Conservation (phyloP, 371 early-diverging fungal genomes). For the Apophysomyces trapeziformis region DNA sequence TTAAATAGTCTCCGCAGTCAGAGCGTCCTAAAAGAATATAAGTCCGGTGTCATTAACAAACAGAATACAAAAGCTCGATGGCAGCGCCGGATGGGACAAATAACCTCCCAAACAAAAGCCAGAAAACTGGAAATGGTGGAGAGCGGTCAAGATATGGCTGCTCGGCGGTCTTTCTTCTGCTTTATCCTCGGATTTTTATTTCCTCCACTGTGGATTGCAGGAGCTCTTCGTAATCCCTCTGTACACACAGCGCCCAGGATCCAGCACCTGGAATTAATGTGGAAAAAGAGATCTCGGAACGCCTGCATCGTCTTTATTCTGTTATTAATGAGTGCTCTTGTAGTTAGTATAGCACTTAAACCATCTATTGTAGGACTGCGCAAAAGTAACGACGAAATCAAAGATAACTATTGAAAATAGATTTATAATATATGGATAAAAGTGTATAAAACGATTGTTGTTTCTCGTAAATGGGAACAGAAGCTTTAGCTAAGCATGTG, state of each 20-base stretch:
- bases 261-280: constrained; percentile 24
- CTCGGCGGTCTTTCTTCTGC: constrained; percentile 31
- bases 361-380: constrained; percentile 13
- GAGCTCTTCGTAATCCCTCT: constrained; percentile 26
- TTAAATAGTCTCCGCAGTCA: constrained; percentile 19
- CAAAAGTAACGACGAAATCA: constrained; percentile 6
- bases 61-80: neutral
- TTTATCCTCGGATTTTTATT: constrained; percentile 44
- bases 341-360: constrained; percentile 23
- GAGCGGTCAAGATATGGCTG: neutral
- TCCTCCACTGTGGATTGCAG: constrained; percentile 44
- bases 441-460: neutral
- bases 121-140: neutral
- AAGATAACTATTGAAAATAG: neutral
- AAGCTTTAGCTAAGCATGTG: too few relatives aligned
- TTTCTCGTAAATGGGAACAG: too few relatives aligned
- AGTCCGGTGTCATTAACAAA: neutral
- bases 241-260: constrained; percentile 10
- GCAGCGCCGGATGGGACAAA: constrained; percentile 12
- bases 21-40: constrained; percentile 3
- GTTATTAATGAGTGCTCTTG: constrained; percentile 14
- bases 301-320: constrained; percentile 23
- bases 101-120: constrained; percentile 8
- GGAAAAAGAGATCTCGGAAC: constrained; percentile 26
- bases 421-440: neutral